phyloP scores from a whole-genome alignment of 306 rosid species.

The Lotus japonicus region DNA sequence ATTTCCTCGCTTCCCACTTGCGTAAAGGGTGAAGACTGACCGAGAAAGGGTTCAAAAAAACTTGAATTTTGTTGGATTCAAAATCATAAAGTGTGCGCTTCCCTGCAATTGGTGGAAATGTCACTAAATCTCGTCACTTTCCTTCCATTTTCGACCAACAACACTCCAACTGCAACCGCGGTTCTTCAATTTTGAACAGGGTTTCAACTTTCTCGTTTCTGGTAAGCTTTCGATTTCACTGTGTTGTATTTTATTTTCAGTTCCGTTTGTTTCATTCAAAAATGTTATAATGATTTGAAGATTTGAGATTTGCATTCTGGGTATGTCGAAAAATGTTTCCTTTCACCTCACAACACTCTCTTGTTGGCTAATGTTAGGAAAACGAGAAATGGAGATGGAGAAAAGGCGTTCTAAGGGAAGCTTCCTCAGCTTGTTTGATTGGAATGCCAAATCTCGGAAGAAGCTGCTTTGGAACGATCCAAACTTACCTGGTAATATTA shows the following conservation, averaged over 20 bases:
- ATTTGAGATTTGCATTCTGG: conserved; percentile 17
- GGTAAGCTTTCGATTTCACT: conserved; percentile 32
- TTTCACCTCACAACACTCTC: not conserved
- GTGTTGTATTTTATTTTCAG: not conserved
- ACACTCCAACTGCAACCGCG: conserved; percentile 11
- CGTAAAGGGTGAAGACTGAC: too few relatives aligned
- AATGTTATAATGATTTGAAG: not conserved
- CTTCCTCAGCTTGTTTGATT: conserved; percentile 79
- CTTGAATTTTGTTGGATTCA: not conserved
- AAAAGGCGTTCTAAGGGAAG: conserved; percentile 83
- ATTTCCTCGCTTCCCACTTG: too few relatives aligned
- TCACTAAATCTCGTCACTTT: not conserved
- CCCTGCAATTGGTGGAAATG: conserved; percentile 28
- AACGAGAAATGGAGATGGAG: conserved; percentile 60
- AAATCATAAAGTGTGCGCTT: not conserved
- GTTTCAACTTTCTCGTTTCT: not conserved
- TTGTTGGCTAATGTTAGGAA: not conserved
- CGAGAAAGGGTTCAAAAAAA: too few relatives aligned
- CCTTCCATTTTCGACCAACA: conserved; percentile 6
- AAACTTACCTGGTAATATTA: conserved; percentile 45
- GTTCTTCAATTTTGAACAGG: conserved; percentile 7
- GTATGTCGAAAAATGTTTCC: not conserved
- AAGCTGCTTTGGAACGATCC: conserved; percentile 42
- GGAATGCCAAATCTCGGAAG: conserved; percentile 92
- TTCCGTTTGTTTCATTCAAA: not conserved